These are phyloP conservation scores for Apium graveolens DNA, from an alignment of 129 eudicot species.

Conservation along the genomic window DNA sequence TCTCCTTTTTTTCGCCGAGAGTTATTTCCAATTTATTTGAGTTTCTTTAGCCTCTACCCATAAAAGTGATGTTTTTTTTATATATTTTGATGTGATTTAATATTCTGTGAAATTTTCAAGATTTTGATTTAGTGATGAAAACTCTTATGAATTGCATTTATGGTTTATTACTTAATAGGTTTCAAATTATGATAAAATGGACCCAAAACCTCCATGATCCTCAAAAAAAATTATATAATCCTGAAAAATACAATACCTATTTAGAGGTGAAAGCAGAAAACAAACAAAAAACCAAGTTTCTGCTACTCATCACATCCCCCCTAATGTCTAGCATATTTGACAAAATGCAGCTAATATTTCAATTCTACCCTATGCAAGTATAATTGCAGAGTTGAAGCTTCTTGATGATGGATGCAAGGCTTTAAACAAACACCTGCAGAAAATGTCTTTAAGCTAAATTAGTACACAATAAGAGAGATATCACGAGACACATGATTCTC, in stretches of 20 bases:
- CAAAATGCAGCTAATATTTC: background rate
- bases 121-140: too few relatives aligned
- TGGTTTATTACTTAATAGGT: too few relatives aligned
- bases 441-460: background rate
- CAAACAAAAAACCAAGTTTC: background rate
- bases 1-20: too few relatives aligned
- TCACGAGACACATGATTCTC: background rate
- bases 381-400: background rate
- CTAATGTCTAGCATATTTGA: background rate
- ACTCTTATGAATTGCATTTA: too few relatives aligned
- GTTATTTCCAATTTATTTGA: too few relatives aligned
- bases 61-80: too few relatives aligned
- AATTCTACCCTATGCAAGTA: background rate
- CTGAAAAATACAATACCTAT: background rate
- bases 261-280: background rate
- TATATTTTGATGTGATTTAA: too few relatives aligned
- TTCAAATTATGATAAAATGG: too few relatives aligned
- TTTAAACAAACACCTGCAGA: constrained; percentile 1
- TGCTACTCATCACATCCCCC: background rate
- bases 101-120: too few relatives aligned
- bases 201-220: too few relatives aligned
- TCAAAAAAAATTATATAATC: background rate
- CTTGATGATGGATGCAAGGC: background rate
- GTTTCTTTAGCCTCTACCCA: too few relatives aligned
- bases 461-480: background rate